phyloP scores from a whole-genome alignment of 2,329 filamentous ascomycete species.

The Calonectria pauciramosa region DNA sequence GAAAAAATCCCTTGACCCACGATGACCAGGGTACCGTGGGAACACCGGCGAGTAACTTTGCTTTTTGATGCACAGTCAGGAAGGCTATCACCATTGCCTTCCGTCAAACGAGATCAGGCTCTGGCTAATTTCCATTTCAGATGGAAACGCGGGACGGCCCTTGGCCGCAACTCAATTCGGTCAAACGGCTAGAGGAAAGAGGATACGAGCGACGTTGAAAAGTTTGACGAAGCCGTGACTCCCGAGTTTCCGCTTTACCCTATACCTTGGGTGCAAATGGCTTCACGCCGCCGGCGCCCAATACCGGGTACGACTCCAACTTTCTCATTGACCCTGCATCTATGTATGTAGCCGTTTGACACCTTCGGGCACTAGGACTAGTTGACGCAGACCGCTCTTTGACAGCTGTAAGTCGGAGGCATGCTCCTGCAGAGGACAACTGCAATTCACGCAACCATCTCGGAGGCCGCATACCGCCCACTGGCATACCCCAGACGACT shows the following conservation, averaged over 20 bases:
- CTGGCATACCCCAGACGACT: constrained; percentile 27
- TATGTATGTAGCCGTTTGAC: constrained; percentile 1
- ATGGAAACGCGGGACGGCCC: constrained; percentile 34
- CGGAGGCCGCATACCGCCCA: constrained; percentile 28
- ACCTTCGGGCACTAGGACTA: constrained; percentile 32
- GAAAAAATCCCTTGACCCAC: constrained; percentile 32
- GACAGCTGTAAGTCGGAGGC: constrained; percentile 43
- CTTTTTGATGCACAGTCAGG: constrained; percentile 32
- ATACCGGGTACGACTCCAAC: not conserved
- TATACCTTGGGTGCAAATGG: not conserved
- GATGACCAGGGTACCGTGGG: constrained; percentile 28
- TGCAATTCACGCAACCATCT: constrained; percentile 33
- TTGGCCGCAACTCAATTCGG: constrained; percentile 30
- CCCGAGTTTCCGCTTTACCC: not conserved
- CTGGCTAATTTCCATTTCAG: constrained; percentile 25
- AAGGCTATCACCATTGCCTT: constrained; percentile 1
- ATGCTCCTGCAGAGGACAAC: constrained; percentile 34
- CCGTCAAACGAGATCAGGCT: constrained; percentile 31
- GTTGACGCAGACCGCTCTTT: constrained; percentile 47
- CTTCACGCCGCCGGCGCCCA: not conserved
- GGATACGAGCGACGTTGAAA: constrained; percentile 37
- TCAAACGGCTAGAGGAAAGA: constrained; percentile 22
- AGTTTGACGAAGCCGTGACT: constrained; percentile 11
- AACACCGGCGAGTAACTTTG: constrained; percentile 31
- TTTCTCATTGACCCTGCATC: not conserved